phyloP scores from a whole-genome alignment of 2,329 filamentous ascomycete genomes.

The Chaetomium globosum region DNA sequence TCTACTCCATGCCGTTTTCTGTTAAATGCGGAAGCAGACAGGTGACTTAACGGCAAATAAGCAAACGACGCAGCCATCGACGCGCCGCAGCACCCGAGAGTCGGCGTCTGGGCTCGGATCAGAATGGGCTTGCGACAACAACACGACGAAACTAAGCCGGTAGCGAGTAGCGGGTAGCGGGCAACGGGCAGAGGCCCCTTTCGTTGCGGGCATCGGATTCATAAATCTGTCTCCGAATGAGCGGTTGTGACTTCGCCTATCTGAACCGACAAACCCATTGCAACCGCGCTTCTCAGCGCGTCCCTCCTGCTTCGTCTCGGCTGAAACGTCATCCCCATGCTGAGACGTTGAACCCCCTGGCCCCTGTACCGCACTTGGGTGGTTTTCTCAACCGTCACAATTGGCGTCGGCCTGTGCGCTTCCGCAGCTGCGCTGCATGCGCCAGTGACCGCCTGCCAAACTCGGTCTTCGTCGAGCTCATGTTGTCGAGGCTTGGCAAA shows the following conservation, averaged over 20 bases:
- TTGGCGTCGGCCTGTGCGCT: conserved; percentile 10
- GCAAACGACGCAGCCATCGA: not conserved
- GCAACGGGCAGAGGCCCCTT: too few species aligned
- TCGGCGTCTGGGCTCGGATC: not conserved
- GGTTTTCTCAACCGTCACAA: conserved; percentile 11
- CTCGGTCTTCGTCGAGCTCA: not conserved
- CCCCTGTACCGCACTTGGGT: not conserved
- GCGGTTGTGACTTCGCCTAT: not conserved
- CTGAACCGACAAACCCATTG: not conserved
- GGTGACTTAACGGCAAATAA: not conserved
- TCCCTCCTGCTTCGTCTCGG: conserved; percentile 5
- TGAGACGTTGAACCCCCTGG: conserved; percentile 23
- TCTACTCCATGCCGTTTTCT: conserved; percentile 30
- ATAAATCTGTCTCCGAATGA: conserved; percentile 1
- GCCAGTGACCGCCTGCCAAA: not conserved
- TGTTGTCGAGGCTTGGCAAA: not conserved
- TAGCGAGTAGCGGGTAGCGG: not conserved
- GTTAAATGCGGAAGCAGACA: conserved; percentile 8
- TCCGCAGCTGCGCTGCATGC: not conserved
- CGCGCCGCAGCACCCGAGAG: not conserved
- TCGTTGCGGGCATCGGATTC: not conserved
- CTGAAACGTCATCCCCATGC: conserved; percentile 24
- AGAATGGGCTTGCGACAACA: not conserved
- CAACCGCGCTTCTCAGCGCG: not conserved
- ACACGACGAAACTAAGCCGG: not conserved